Conservation (phyloP, 2,329 filamentous ascomycete genomes). For the Blastomyces emzantsi region DNA sequence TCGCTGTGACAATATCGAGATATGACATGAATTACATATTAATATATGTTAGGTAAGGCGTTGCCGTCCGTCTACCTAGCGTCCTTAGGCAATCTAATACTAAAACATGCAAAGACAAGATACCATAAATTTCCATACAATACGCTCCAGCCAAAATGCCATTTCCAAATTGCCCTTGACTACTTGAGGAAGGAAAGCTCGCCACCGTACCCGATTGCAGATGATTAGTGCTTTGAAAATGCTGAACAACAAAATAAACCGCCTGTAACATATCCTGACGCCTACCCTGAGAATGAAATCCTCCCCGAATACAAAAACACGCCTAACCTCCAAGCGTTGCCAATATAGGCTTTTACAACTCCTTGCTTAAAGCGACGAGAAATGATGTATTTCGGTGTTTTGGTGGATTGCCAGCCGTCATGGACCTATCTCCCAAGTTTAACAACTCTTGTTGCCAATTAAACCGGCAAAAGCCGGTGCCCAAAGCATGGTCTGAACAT, state of each 20-base stretch:
- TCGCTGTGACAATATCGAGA: constrained; percentile 25
- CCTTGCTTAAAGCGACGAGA: background rate
- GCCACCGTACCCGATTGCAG: background rate
- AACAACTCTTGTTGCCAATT: background rate
- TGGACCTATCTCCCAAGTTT: background rate
- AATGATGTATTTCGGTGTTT: background rate
- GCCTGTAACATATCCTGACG: background rate
- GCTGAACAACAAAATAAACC: background rate
- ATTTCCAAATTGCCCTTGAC: background rate
- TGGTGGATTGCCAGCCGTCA: background rate
- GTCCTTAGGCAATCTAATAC: background rate
- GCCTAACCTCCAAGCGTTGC: background rate
- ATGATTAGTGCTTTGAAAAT: background rate
- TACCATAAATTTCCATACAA: constrained; percentile 2
- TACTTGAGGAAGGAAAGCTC: background rate
- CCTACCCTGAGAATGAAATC: background rate
- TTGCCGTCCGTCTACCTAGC: background rate
- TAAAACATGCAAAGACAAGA: constrained; percentile 3
- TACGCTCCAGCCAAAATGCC: background rate
- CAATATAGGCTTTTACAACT: no score
- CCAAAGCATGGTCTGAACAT: background rate
- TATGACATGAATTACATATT: background rate
- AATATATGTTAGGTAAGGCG: constrained; percentile 3
- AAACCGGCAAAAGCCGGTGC: background rate
- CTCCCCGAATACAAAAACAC: background rate